A percentile compares a stretch with the other conserved stretches of the same genome.
Conservation (phyloP, 148 eudicot species). For the Silene conica region DNA sequence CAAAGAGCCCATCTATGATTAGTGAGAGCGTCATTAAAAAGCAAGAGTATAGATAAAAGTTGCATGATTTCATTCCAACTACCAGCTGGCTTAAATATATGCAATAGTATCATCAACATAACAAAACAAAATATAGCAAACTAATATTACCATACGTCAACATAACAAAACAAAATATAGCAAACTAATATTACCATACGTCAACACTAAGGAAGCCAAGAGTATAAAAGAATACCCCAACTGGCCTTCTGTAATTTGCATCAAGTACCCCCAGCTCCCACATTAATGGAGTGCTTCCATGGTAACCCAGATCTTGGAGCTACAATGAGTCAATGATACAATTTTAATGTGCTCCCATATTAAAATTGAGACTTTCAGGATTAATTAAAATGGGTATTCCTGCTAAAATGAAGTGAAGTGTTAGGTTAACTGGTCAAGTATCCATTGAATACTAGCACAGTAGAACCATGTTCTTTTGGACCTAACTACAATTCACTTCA, state of each 20-base stretch:
- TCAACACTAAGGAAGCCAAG: background rate
- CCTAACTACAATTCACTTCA: too few relatives aligned
- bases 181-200: background rate
- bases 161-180: background rate
- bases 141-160: too few relatives aligned
- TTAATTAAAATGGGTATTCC: too few relatives aligned
- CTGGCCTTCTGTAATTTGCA: constrained; percentile 76
- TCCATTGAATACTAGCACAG: too few relatives aligned
- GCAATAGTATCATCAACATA: constrained; percentile 5
- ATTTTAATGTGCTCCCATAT: too few relatives aligned
- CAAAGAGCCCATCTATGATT: background rate
- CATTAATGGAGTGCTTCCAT: constrained; percentile 91
- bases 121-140: too few relatives aligned
- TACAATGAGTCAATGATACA: constrained; percentile 26
- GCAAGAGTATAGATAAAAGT: background rate
- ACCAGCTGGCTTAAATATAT: constrained; percentile 4
- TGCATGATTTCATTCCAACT: constrained; percentile 9
- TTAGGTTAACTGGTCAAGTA: too few relatives aligned
- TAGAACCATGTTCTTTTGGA: too few relatives aligned
- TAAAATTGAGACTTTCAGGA: background rate
- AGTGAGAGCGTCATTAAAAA: background rate
- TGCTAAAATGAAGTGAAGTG: background rate
- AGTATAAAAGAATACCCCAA: constrained; percentile 35
- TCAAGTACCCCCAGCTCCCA: constrained; percentile 88
- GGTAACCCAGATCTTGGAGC: constrained; percentile 91